These are phyloP conservation scores for Cyclotella kingstonii DNA, from an alignment of 108 stramenopile genomes.

Conservation along the genomic window DNA sequence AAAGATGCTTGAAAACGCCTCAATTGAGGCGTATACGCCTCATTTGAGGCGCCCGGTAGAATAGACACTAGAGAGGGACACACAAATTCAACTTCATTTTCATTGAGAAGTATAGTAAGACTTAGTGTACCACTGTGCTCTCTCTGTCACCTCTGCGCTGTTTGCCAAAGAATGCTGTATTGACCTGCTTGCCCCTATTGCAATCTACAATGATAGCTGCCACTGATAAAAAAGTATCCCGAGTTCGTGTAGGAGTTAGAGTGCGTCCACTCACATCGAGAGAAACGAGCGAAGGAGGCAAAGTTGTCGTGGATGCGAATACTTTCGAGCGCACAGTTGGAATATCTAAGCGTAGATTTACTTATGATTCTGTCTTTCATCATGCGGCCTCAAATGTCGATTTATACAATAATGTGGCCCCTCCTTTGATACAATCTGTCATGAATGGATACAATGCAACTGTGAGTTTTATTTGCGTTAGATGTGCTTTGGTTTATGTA, in stretches of 20 bases:
- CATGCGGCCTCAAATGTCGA: constrained; percentile 49
- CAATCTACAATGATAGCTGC: not conserved
- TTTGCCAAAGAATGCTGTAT: too few species aligned
- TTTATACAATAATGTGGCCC: constrained; percentile 70
- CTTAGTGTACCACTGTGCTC: too few species aligned
- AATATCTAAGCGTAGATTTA: constrained; percentile 64
- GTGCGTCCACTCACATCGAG: constrained; percentile 73
- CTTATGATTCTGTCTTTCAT: constrained; percentile 83
- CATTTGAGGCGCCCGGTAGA: not conserved
- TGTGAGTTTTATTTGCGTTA: constrained; percentile 3
- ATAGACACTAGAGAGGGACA: not conserved
- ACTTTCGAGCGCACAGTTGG: constrained; percentile 50
- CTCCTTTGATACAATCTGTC: constrained; percentile 72
- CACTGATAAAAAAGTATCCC: constrained; percentile 17
- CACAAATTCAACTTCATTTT: too few species aligned
- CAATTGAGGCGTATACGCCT: not conserved
- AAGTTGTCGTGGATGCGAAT: constrained; percentile 44
- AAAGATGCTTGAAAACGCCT: not conserved
- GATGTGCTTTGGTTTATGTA: not conserved
- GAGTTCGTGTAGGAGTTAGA: constrained; percentile 80
- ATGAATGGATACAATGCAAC: constrained; percentile 92
- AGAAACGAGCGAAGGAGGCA: constrained; percentile 68
- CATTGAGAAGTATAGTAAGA: too few species aligned
- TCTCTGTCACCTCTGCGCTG: too few species aligned
- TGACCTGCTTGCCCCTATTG: not conserved